Evolutionary conservation across 1,139 yeast genomes (phyloP).

Genomic region (Hansenula sp.): DNA sequence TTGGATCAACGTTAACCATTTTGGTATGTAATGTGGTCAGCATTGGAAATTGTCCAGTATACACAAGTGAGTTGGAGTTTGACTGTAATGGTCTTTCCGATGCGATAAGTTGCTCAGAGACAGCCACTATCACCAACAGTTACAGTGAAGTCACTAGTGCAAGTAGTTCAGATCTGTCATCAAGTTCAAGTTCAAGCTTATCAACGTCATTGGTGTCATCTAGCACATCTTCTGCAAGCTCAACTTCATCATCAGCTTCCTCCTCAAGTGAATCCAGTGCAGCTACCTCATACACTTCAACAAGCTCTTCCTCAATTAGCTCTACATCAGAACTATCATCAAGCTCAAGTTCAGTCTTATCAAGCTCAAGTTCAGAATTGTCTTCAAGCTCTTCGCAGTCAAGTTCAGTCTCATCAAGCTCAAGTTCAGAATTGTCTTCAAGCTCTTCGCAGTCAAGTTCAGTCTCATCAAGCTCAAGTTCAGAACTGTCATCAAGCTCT

Average conservation of each 20-base stretch:
- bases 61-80: constrained; percentile 4
- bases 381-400: no score
- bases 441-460: no score
- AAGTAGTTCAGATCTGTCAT: no score
- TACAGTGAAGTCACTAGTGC: neutral
- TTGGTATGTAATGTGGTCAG: neutral
- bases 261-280: neutral
- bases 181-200: neutral
- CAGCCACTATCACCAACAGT: neutral
- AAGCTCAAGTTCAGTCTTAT: no score
- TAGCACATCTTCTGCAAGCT: neutral
- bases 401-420: no score
- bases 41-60: constrained; percentile 5
- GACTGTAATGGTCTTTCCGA: constrained; percentile 3
- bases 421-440: no score
- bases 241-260: neutral
- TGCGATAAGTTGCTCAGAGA: constrained; percentile 1
- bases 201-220: neutral
- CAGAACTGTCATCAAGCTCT: no score
- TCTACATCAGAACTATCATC: no score
- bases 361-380: no score
- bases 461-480: no score
- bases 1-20: neutral
- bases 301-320: neutral
- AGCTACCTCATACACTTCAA: no score